Evolutionary conservation across 2,329 filamentous ascomycete species (phyloP).

Genomic region (Blastomyces percursus): DNA sequence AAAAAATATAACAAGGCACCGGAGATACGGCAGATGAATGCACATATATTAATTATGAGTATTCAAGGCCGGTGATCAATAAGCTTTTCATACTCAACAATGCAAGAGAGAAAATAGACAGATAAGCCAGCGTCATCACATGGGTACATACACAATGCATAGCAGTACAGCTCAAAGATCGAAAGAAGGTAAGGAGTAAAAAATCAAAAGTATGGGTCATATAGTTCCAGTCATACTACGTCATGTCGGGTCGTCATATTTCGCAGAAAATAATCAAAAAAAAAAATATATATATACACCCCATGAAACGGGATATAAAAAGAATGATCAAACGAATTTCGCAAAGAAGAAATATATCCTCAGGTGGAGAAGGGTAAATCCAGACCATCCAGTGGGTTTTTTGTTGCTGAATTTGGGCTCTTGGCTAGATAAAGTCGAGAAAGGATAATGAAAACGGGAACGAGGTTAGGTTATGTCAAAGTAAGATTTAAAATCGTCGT

Average conservation of each 20-base stretch:
- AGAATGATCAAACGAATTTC: neutral
- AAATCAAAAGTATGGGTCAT: neutral
- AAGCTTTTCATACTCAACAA: neutral
- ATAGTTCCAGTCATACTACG: neutral
- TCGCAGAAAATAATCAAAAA: neutral
- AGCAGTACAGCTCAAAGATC: neutral
- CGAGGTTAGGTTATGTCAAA: neutral
- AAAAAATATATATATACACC: slow-evolving; percentile 1
- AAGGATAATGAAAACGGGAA: neutral
- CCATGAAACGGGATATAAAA: neutral
- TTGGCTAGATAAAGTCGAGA: neutral
- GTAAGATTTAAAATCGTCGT: neutral
- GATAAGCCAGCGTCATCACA: slow-evolving; percentile 1
- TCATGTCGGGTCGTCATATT: neutral
- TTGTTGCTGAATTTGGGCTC: neutral
- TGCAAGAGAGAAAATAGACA: slow-evolving; percentile 1
- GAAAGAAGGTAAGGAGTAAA: neutral
- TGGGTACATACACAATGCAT: neutral
- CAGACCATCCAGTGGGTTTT: neutral
- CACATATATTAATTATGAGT: neutral
- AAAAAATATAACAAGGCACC: neutral
- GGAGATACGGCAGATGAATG: neutral
- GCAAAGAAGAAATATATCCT: neutral
- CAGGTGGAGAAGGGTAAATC: neutral
- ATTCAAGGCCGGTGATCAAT: neutral